These are phyloP conservation scores for Diplodia corticola DNA, from an alignment of 2,329 filamentous ascomycete genomes.

Conservation along the genomic window DNA sequence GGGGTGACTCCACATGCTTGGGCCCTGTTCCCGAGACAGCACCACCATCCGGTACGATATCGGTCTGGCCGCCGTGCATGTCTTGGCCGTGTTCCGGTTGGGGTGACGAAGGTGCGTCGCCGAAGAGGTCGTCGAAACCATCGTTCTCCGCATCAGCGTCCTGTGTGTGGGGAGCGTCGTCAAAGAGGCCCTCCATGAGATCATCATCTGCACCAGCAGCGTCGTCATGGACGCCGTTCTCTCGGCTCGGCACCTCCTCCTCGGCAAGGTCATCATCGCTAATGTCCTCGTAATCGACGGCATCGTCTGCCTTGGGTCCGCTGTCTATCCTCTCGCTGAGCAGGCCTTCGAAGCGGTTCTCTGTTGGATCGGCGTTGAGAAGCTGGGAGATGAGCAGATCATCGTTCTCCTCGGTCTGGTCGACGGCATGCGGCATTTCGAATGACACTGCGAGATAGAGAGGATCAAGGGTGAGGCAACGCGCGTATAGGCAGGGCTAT, in stretches of 20 bases:
- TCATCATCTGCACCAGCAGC: slow-evolving; percentile 32
- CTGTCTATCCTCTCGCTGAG: slow-evolving; percentile 42
- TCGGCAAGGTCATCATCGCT: slow-evolving; percentile 88
- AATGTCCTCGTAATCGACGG: slow-evolving; percentile 87
- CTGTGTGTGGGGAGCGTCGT: slow-evolving; percentile 23
- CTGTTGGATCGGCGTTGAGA: slow-evolving; percentile 28
- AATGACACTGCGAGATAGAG: background rate
- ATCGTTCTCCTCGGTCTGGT: slow-evolving; percentile 27
- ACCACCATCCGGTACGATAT: background rate
- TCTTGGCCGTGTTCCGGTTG: slow-evolving; percentile 1
- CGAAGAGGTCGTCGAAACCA: slow-evolving; percentile 67
- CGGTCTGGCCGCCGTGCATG: background rate
- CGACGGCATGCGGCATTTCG: slow-evolving; percentile 42
- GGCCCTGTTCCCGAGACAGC: background rate
- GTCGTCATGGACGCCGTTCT: slow-evolving; percentile 28
- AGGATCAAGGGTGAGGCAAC: background rate
- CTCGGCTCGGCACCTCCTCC: slow-evolving; percentile 51
- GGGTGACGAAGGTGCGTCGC: slow-evolving; percentile 50
- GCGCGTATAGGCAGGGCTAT: background rate
- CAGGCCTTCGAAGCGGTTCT: slow-evolving; percentile 30
- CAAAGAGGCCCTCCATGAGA: slow-evolving; percentile 30
- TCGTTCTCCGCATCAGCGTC: slow-evolving; percentile 16
- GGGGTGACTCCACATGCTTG: background rate
- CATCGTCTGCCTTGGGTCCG: slow-evolving; percentile 85
- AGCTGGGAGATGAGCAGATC: slow-evolving; percentile 33